These are phyloP conservation scores for Uronychia binucleata DNA, from an alignment of 73 alveolate genomes.

Conservation along the genomic window DNA sequence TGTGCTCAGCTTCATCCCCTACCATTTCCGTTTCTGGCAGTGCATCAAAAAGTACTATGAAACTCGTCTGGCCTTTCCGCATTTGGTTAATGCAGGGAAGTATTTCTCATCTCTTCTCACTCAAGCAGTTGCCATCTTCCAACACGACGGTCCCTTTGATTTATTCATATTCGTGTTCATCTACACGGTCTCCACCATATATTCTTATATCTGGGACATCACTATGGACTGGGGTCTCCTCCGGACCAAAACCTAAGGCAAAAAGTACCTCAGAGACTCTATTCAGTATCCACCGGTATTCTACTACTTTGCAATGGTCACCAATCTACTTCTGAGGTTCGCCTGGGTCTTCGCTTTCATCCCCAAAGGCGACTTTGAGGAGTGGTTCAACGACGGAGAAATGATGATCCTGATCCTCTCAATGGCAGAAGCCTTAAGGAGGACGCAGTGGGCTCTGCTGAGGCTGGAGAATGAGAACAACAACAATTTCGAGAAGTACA, in stretches of 20 bases:
- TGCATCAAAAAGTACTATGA: slow-evolving; percentile 74
- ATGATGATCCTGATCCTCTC: slow-evolving; percentile 62
- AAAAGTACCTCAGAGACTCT: slow-evolving; percentile 67
- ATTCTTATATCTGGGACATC: slow-evolving; percentile 76
- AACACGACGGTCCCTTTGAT: not conserved
- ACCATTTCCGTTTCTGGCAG: slow-evolving; percentile 79
- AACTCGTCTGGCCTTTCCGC: slow-evolving; percentile 86
- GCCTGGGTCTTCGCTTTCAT: slow-evolving; percentile 70
- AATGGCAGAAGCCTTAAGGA: slow-evolving; percentile 75
- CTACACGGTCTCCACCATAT: slow-evolving; percentile 26
- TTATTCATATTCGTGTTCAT: not conserved
- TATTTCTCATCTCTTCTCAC: slow-evolving; percentile 58
- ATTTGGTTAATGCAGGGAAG: slow-evolving; percentile 83
- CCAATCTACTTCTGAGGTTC: slow-evolving; percentile 77
- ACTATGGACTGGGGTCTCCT: slow-evolving; percentile 85
- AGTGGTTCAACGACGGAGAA: slow-evolving; percentile 44
- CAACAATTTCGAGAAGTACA: slow-evolving; percentile 56
- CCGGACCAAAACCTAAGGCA: slow-evolving; percentile 10
- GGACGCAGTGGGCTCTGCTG: slow-evolving; percentile 83
- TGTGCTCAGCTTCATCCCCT: slow-evolving; percentile 71
- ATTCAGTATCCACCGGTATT: slow-evolving; percentile 71
- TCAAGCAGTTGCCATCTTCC: not conserved
- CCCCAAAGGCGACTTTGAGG: slow-evolving; percentile 42
- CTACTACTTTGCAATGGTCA: slow-evolving; percentile 71
- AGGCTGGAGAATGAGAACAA: slow-evolving; percentile 83